Evolutionary conservation across 2,329 filamentous ascomycete species (phyloP), one percentile per base, ranked within the genome.

Genomic region (Trichoderma endophyticum): DNA sequence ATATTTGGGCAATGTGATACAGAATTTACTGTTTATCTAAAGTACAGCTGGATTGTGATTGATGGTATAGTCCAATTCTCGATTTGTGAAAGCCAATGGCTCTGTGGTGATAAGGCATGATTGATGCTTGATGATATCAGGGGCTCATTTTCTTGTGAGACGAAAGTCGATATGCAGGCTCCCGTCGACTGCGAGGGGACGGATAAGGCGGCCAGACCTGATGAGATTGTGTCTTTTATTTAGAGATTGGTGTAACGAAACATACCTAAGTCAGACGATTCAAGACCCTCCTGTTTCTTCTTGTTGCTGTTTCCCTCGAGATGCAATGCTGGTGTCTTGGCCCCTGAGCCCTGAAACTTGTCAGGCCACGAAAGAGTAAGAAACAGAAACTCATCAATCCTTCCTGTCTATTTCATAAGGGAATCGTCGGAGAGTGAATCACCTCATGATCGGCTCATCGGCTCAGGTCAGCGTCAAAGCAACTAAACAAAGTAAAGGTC

Each of bases 1-100:
- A 70, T 70, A 61, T 70, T 54, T 54, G 67, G 60, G 67, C 59
- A 71, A 63, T 64, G 56, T 71, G 5, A 64, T 48, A 21, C 34
- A 59, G 28, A 21, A 36, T 36, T 26, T 54, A 62, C 43, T 62
- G 30, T 51, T 34, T 62, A 39, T 54, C 14, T 24, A 14, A 54
- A 14, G 1, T 2, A 54, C 11, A 24, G 21, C 21, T 3, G n/a
- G n/a, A 14, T 6, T 12, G 6, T 14, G 48, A 51, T 1, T 54
- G 5, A 54, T n/a, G n/a, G 4, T n/a, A 24, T 0, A 11, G 9
- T 11, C 4, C n/a, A 48, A 21, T 3, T 28, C 12, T 32, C 9
- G n/a, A n/a, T 21, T 30, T 24, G 9, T 34, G 18, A 60, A 14
- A 21, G 57, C 5, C 28, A n/a, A 14, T 60, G 30, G 57, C 57